Evolutionary conservation across 768 basidiomycete genomes (phyloP).

Genomic region (Tricholoma matsutake): DNA sequence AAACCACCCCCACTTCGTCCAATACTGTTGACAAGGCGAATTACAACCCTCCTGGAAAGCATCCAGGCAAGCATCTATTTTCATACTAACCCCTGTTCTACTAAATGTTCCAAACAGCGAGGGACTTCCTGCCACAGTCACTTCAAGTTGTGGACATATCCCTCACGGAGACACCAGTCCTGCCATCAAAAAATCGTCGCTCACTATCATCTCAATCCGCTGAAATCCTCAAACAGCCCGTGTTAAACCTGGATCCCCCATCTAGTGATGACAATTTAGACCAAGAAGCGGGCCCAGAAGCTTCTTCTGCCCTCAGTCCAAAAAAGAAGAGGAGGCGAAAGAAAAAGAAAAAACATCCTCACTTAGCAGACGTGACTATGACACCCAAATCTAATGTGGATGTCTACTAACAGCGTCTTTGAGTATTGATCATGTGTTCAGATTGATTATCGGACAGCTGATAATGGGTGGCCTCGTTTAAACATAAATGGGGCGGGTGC

Average conservation of each 20-base stretch:
- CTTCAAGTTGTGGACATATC: conserved; percentile 15
- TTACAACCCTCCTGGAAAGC: not conserved
- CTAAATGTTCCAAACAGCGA: not conserved
- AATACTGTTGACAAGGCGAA: not conserved
- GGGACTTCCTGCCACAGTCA: not conserved
- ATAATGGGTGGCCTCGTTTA: not conserved
- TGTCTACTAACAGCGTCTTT: not conserved
- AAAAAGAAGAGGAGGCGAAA: conserved; percentile 60
- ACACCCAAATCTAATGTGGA: not conserved
- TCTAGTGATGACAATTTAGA: conserved; percentile 31
- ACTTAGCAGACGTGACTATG: not conserved
- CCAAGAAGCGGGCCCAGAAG: conserved; percentile 19
- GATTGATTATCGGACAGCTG: not conserved
- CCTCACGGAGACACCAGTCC: conserved; percentile 11
- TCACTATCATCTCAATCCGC: conserved; percentile 16
- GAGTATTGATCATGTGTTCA: not conserved
- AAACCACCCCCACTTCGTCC: not conserved
- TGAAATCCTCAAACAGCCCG: conserved; percentile 33
- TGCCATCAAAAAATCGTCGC: conserved; percentile 6
- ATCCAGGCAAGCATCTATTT: not conserved
- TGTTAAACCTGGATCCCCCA: conserved; percentile 55
- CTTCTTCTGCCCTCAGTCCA: conserved; percentile 21
- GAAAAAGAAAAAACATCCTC: conserved; percentile 31
- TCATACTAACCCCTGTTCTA: not conserved
- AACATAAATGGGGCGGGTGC: not conserved